Evolutionary conservation across 177 flowering plant genomes (phyloP).

Genomic region (Vitis hybrid): DNA sequence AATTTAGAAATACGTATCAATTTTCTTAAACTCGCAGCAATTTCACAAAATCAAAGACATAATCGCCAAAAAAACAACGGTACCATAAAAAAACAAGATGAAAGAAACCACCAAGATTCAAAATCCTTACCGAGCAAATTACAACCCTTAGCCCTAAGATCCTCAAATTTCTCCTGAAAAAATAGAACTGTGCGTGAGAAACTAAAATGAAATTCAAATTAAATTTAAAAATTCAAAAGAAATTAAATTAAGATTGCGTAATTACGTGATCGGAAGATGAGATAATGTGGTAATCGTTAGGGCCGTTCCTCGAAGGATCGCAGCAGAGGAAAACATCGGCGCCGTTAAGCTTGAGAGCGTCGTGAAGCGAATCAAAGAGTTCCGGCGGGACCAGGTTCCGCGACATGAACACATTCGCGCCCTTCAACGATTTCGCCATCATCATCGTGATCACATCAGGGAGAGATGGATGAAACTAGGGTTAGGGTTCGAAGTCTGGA

Average conservation of each 20-base stretch:
- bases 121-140: constrained; percentile 39
- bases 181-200: constrained; percentile 4
- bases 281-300: constrained; percentile 80
- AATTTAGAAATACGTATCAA: constrained; percentile 4
- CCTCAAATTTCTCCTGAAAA: constrained; percentile 85
- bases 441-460: constrained; percentile 10
- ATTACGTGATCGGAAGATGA: constrained; percentile 67
- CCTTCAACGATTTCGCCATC: constrained; percentile 57
- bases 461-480: no score
- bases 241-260: not conserved
- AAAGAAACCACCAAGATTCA: not conserved
- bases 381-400: constrained; percentile 84
- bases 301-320: constrained; percentile 69
- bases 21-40: not conserved
- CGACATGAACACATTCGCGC: constrained; percentile 83
- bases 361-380: constrained; percentile 76
- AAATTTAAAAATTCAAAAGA: constrained; percentile 1
- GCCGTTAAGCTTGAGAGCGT: constrained; percentile 79
- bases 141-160: constrained; percentile 79
- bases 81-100: not conserved
- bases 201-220: not conserved
- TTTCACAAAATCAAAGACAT: not conserved
- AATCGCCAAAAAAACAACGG: no score
- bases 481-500: no score
- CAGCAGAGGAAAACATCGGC: constrained; percentile 79